Base-by-base conservation (phyloP, 2,329 filamentous ascomycete species). In the Ceratocystis eucalypticola region DNA sequence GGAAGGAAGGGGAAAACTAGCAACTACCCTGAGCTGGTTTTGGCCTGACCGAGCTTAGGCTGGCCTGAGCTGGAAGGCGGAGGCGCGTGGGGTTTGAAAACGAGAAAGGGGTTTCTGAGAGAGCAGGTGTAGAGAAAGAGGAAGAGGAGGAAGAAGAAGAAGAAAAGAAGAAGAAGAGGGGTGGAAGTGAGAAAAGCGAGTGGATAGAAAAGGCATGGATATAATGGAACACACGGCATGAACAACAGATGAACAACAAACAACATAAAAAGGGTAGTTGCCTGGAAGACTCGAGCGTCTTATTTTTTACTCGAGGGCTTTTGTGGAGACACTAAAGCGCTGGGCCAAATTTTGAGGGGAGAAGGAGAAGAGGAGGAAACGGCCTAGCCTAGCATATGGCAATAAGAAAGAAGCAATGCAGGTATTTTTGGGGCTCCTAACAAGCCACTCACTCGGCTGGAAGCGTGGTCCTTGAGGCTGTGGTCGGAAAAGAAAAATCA, bases 221-320 rank as follows among this genome's bases (percentile, higher is more conserved):
- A 33, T 37, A 12, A 37, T 37, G 33, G 33, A 37, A 4, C 33
- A 28, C 53, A 30, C 25, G 3, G 53, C 53, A 57, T 57, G 53
- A 33, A 57, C 53, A 57, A 57, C 53, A 57, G 53, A 57, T 30
- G 53, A 57, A 57, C 53, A 57, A 57, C 53, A 57, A 57, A 15
- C 50, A 28, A 7, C 25, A 10, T 28, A 8, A 28, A 28, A 28
- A 57, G 53, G 22, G 53, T 30, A 57, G 53, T 57, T 57, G 53
- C 53, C 53, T 28, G 12, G 53, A 30, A n/a, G 53, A 57, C 53
- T 57, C 53, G 53, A 57, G 53, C 53, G 53, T 30, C 53, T 30
- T n/a, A 12, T n/a, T 22, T 50, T 15, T 28, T 28, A 4, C 53
- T 57, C 53, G 53, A 57, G 53, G 53, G 7, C 22, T 57, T 57